A percentile compares a stretch with the other conserved stretches of the same genome.
Conservation (phyloP, 2,329 filamentous ascomycete species). For the Diaporthe humulicola region DNA sequence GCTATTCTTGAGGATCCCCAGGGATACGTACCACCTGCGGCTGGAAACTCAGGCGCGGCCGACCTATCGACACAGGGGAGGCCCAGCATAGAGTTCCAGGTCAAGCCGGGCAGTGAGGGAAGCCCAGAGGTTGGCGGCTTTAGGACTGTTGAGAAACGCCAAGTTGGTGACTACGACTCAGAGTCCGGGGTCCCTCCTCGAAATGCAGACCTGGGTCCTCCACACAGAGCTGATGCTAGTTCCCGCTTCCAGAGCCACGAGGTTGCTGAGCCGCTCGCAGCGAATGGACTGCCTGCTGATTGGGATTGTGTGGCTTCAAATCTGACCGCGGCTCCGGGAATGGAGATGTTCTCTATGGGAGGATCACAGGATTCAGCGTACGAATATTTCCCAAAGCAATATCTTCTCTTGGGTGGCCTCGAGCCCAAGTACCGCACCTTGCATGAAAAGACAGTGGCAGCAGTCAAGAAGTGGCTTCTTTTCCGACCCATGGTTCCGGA, state of each 20-base stretch:
- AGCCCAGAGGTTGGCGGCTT: constrained; percentile 43
- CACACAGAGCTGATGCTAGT: not conserved
- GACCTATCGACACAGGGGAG: constrained; percentile 35
- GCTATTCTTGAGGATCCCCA: constrained; percentile 43
- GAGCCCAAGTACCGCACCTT: constrained; percentile 79
- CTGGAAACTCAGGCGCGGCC: constrained; percentile 8
- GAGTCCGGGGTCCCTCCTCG: not conserved
- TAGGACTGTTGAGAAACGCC: constrained; percentile 31
- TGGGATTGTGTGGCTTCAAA: constrained; percentile 72
- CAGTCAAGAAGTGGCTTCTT: constrained; percentile 79
- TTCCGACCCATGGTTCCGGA: constrained; percentile 82
- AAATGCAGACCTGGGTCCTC: not conserved
- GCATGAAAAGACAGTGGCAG: constrained; percentile 77
- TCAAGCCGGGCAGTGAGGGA: constrained; percentile 44
- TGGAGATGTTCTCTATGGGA: constrained; percentile 70
- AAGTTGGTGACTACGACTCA: not conserved
- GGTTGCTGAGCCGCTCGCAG: constrained; percentile 46
- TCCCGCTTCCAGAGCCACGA: constrained; percentile 8
- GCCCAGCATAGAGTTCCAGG: constrained; percentile 46
- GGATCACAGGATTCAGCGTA: constrained; percentile 79
- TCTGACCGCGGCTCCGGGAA: constrained; percentile 61
- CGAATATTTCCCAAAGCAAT: constrained; percentile 79
- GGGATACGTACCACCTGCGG: constrained; percentile 47
- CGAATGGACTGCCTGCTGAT: constrained; percentile 51
- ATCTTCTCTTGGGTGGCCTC: constrained; percentile 81